Base-by-base conservation (phyloP, 75 land plant genomes). In the Pinus taeda region DNA sequence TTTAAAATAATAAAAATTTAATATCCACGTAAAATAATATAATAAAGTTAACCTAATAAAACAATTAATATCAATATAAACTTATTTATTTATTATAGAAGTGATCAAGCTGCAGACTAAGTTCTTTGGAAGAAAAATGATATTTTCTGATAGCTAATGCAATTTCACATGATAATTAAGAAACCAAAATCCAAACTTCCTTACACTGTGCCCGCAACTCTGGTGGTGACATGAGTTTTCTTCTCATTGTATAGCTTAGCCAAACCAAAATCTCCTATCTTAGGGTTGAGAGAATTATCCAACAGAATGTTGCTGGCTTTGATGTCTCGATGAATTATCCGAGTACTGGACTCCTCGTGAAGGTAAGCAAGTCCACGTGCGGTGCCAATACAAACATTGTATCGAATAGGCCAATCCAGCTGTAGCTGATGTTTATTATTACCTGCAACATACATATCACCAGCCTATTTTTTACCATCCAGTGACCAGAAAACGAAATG, bases 181-280 rank as follows among this genome's bases (percentile, higher is more conserved):
- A 69, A 69, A 39, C 11, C 42, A n/a, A 69, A 69, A 69, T 18
- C 53, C 42, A 42, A 69, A 39, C 49, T 37, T 55, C 56, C 90
- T 83, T 88, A 92, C 94, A 93, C 81, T 74, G 98, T 95, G 11
- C 98, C 98, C 0, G 98, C 98, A 66, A 95, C 90, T 59, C 91
- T 81, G 6, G 98, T 95, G 73, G 92, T 95, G 29, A 93, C 87
- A 79, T 95, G 98, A 14, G 98, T 93, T 74, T 84, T 90, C 45
- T 85, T 84, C 45, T 87, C 94, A 77, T 92, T 94, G 59, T 88
- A 90, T 21, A 95, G 86, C 64, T 89, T 96, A 45, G 98, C 98
- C 75, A 95, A 84, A 9, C 98, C 98, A 85, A 95, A 95, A 81
- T 95, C 98, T 74, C 94, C 86, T 12, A 95, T 88, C 66, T 89